A percentile compares a stretch with the other conserved stretches of the same genome.
These are phyloP conservation scores for Cutaneotrichosporon dermatis DNA, from an alignment of 1,284 basidiomycete genomes.

Conservation along the genomic window DNA sequence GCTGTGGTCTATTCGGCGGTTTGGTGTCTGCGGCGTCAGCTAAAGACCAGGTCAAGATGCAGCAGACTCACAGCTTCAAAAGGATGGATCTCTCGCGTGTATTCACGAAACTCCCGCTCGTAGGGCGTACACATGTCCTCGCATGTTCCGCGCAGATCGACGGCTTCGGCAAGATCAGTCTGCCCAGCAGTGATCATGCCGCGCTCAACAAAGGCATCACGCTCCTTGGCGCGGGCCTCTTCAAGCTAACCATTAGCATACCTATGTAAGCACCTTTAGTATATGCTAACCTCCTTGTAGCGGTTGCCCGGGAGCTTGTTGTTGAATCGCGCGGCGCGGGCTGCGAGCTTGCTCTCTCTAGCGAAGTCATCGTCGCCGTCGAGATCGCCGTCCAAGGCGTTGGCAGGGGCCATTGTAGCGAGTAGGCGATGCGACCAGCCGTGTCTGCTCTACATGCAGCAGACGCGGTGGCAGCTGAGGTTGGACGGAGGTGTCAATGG, in stretches of 20 bases:
- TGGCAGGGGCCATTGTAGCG: not conserved
- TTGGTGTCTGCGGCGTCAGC: slow-evolving; percentile 39
- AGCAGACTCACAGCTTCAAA: slow-evolving; percentile 68
- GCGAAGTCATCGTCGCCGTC: slow-evolving; percentile 35
- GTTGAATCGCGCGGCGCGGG: slow-evolving; percentile 45
- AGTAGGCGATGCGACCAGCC: not conserved
- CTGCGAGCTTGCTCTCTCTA: slow-evolving; percentile 31
- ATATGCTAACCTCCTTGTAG: slow-evolving; percentile 40
- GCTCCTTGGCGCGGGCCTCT: slow-evolving; percentile 62
- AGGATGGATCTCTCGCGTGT: slow-evolving; percentile 80
- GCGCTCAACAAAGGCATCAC: slow-evolving; percentile 70
- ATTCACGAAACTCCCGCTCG: slow-evolving; percentile 84
- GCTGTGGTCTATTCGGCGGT: slow-evolving; percentile 68
- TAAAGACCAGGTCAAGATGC: slow-evolving; percentile 13
- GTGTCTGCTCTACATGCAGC: slow-evolving; percentile 7
- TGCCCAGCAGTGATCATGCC: slow-evolving; percentile 84
- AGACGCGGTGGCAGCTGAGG: slow-evolving; percentile 4
- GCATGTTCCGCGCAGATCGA: slow-evolving; percentile 85
- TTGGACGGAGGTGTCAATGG: too few species aligned
- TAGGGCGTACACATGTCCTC: slow-evolving; percentile 90
- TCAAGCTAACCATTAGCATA: slow-evolving; percentile 48
- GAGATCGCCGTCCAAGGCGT: slow-evolving; percentile 17
- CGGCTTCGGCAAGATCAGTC: slow-evolving; percentile 77
- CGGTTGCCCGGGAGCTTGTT: slow-evolving; percentile 43
- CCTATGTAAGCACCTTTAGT: too few species aligned